A percentile compares a stretch with the other conserved stretches of the same genome.
These are phyloP conservation scores for Teunomyces stri DNA, from an alignment of 805 yeast species.

Conservation along the genomic window DNA sequence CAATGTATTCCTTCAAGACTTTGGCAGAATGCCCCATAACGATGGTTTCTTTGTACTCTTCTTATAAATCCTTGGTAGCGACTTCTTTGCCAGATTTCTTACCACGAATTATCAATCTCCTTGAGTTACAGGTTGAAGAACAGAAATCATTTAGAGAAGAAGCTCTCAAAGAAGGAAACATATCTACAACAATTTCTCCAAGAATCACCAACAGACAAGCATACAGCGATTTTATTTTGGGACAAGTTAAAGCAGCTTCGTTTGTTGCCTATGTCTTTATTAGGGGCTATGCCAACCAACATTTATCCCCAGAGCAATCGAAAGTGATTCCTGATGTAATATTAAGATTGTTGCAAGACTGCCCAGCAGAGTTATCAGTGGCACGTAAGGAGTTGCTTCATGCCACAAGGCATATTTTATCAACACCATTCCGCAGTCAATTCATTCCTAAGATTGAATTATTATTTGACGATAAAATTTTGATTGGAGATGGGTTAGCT, in stretches of 20 bases:
- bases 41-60: slow-evolving; percentile 86
- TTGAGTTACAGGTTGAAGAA: slow-evolving; percentile 76
- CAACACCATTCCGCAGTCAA: slow-evolving; percentile 79
- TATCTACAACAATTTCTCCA: slow-evolving; percentile 71
- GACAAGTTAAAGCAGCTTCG: slow-evolving; percentile 95
- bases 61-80: slow-evolving; percentile 74
- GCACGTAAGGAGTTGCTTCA: slow-evolving; percentile 92
- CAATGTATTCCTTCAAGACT: slow-evolving; percentile 84
- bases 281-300: slow-evolving; percentile 72
- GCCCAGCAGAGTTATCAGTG: slow-evolving; percentile 89
- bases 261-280: slow-evolving; percentile 89
- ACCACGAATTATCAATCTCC: slow-evolving; percentile 74
- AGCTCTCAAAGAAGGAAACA: slow-evolving; percentile 54
- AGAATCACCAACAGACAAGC: slow-evolving; percentile 71
- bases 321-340: slow-evolving; percentile 83
- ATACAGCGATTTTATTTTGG: slow-evolving; percentile 83
- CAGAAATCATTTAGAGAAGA: slow-evolving; percentile 48
- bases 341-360: slow-evolving; percentile 83
- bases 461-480: slow-evolving; percentile 79
- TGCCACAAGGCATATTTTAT: slow-evolving; percentile 91
- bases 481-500: slow-evolving; percentile 91
- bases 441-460: slow-evolving; percentile 85
- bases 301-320: slow-evolving; percentile 41
- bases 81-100: slow-evolving; percentile 71
- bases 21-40: slow-evolving; percentile 96